These are phyloP conservation scores for Xylaria multiplex DNA, from an alignment of 2,329 filamentous ascomycete genomes.

Conservation along the genomic window DNA sequence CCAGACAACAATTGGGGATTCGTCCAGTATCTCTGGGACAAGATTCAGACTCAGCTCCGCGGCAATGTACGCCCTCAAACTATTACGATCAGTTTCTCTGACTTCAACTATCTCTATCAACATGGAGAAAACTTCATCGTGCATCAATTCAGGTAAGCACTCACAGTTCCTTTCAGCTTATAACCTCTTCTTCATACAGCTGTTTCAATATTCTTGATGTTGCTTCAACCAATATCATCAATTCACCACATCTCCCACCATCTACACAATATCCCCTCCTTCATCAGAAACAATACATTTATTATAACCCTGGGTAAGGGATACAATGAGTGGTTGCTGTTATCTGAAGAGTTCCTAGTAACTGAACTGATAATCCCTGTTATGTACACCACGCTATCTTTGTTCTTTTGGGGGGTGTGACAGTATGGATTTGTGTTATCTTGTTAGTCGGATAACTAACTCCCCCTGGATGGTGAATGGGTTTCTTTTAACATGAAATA, in stretches of 20 bases:
- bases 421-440: no score
- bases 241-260: neutral
- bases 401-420: no score
- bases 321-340: no score
- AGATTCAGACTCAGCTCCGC: neutral
- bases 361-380: no score
- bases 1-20: rapidly evolving
- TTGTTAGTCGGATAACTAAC: no score
- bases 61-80: neutral
- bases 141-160: neutral
- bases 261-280: no score
- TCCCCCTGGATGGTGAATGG: no score
- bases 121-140: neutral
- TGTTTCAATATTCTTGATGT: neutral
- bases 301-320: no score
- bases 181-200: neutral
- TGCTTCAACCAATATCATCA: neutral
- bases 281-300: neutral
- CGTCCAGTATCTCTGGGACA: neutral
- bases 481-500: no score
- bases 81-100: neutral
- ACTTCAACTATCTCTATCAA: neutral
- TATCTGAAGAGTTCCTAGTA: no score
- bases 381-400: no score
- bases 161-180: neutral